Conservation (phyloP, 768 basidiomycete species). For the Leccinum variicolor region DNA sequence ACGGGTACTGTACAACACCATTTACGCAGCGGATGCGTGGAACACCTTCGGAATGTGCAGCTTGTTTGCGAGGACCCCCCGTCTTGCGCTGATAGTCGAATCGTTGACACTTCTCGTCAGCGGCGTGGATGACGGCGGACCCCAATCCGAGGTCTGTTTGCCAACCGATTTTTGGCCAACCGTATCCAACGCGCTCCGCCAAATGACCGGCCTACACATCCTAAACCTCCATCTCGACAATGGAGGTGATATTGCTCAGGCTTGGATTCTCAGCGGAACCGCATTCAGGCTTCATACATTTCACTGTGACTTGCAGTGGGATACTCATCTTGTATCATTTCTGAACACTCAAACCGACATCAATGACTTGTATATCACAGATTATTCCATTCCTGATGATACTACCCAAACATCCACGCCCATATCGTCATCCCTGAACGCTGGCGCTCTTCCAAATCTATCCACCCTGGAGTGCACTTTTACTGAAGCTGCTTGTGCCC, state of each 20-base stretch:
- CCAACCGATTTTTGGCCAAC: slow-evolving; percentile 47
- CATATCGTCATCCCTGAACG: slow-evolving; percentile 19
- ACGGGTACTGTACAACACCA: slow-evolving; percentile 55
- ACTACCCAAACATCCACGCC: slow-evolving; percentile 10
- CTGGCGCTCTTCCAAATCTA: slow-evolving; percentile 44
- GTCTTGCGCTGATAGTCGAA: slow-evolving; percentile 51
- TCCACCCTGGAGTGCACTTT: slow-evolving; percentile 65
- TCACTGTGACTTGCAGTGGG: slow-evolving; percentile 68
- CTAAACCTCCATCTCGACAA: slow-evolving; percentile 46
- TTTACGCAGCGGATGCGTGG: slow-evolving; percentile 42
- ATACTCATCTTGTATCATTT: slow-evolving; percentile 43
- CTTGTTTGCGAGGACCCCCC: slow-evolving; percentile 42
- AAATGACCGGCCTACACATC: slow-evolving; percentile 45
- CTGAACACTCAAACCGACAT: slow-evolving; percentile 24
- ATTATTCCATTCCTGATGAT: slow-evolving; percentile 27
- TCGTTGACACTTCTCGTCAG: slow-evolving; percentile 48
- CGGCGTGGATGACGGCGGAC: slow-evolving; percentile 17
- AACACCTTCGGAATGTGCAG: slow-evolving; percentile 44
- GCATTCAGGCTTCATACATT: slow-evolving; percentile 57
- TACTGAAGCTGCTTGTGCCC: slow-evolving; percentile 54
- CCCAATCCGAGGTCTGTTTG: slow-evolving; percentile 7
- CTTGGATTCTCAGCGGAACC: slow-evolving; percentile 40
- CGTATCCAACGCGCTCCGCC: slow-evolving; percentile 47
- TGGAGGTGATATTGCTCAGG: slow-evolving; percentile 23
- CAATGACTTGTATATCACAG: slow-evolving; percentile 32